Conservation (phyloP, 495 filamentous ascomycete genomes). For the Aspergillus ellipticus region DNA sequence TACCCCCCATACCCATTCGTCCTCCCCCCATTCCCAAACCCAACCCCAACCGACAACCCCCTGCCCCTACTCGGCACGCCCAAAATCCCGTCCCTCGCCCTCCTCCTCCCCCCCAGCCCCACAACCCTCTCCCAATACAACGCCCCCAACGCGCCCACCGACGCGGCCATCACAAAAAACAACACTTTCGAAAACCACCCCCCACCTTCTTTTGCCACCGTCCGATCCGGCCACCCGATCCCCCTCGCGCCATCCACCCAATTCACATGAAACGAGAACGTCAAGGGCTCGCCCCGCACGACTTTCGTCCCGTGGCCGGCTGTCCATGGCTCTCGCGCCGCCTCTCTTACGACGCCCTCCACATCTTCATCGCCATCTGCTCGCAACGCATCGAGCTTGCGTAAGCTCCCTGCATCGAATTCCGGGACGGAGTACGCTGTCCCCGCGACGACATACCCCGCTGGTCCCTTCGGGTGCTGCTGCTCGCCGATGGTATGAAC, state of each 20-base stretch:
- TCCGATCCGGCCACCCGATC: slow-evolving; percentile 33
- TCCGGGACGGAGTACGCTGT: slow-evolving; percentile 82
- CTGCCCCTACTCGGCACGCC: slow-evolving; percentile 31
- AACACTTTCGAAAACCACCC: slow-evolving; percentile 35
- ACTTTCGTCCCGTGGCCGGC: slow-evolving; percentile 54
- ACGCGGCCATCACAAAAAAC: slow-evolving; percentile 41
- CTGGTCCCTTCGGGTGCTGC: slow-evolving; percentile 25
- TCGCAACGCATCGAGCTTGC: no score
- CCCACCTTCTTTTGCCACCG: neutral
- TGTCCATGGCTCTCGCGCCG: slow-evolving; percentile 44
- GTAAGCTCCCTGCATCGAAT: slow-evolving; percentile 46
- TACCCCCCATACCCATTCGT: slow-evolving; percentile 51
- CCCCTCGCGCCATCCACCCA: slow-evolving; percentile 75
- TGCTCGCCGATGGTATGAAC: slow-evolving; percentile 62
- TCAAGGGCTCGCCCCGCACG: slow-evolving; percentile 81
- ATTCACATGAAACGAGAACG: slow-evolving; percentile 73
- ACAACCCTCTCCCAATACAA: slow-evolving; percentile 45
- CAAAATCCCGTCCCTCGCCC: slow-evolving; percentile 44
- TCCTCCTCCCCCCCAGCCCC: slow-evolving; percentile 29
- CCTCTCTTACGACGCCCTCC: slow-evolving; percentile 33
- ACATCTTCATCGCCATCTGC: slow-evolving; percentile 26
- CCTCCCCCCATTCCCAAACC: slow-evolving; percentile 43
- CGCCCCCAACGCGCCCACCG: slow-evolving; percentile 44
- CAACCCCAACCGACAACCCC: slow-evolving; percentile 32
- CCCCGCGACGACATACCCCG: slow-evolving; percentile 71